These are phyloP conservation scores for Saccharomycopsis hybrid DNA, from an alignment of 1,139 yeast genomes.

Conservation along the genomic window DNA sequence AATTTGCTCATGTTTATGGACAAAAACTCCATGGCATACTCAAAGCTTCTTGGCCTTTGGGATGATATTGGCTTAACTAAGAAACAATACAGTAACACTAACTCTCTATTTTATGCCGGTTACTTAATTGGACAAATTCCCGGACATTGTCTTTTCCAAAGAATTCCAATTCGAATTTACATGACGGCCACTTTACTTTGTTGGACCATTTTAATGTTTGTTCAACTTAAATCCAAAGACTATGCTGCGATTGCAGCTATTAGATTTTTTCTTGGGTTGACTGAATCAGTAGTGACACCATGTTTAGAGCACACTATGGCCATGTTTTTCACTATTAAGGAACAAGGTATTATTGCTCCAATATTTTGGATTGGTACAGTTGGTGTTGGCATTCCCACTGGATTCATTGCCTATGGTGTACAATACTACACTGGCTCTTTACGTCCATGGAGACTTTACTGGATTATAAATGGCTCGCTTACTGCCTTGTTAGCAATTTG, in stretches of 20 bases:
- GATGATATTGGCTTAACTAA: slow-evolving; percentile 20
- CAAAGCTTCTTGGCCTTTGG: slow-evolving; percentile 21
- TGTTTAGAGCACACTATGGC: slow-evolving; percentile 32
- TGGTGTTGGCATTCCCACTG: slow-evolving; percentile 32
- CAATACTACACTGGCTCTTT: slow-evolving; percentile 23
- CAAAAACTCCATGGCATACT: slow-evolving; percentile 22
- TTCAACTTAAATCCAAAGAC: slow-evolving; percentile 29
- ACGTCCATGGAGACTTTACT: slow-evolving; percentile 26
- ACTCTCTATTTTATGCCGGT: slow-evolving; percentile 19
- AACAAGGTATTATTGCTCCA: slow-evolving; percentile 33
- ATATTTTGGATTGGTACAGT: slow-evolving; percentile 32
- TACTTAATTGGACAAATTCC: slow-evolving; percentile 30
- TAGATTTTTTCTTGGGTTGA: slow-evolving; percentile 32
- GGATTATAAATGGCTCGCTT: slow-evolving; percentile 27
- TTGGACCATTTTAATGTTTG: slow-evolving; percentile 31
- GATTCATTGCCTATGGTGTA: slow-evolving; percentile 35
- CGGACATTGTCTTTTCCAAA: slow-evolving; percentile 31
- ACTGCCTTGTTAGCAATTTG: slow-evolving; percentile 25
- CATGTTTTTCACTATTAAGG: slow-evolving; percentile 32
- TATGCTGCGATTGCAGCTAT: slow-evolving; percentile 31
- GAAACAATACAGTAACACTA: slow-evolving; percentile 19
- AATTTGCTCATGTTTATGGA: slow-evolving; percentile 23
- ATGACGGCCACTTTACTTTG: slow-evolving; percentile 26
- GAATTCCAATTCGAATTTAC: slow-evolving; percentile 30
- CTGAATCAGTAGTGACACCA: slow-evolving; percentile 32